Base-by-base conservation (phyloP, 306 rosid genomes). In the Spatholobus suberectus region DNA sequence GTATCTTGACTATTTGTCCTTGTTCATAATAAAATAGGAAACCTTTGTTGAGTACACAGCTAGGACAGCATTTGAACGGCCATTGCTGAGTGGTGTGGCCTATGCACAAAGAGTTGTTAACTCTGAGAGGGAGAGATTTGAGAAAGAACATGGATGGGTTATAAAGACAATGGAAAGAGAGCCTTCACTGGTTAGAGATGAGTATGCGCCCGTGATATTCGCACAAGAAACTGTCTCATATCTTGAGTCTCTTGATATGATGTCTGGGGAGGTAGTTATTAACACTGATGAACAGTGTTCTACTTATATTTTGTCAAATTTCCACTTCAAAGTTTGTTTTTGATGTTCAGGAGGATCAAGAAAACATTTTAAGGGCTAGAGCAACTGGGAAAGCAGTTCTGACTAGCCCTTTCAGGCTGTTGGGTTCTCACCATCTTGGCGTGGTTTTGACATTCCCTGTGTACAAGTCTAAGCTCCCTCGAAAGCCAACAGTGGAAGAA, bases 351-450 rank as follows among this genome's bases (percentile, higher is more conserved):
- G 98, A 94, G 88, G 98, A 94, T 71, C 84, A 94, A 4, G 97
- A 91, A 68, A 94, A 94, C 90, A 94, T 94, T 85, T 83, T 91
- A 77, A 91, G 98, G 90, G 93, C 98, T 44, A 86, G 96, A 85
- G 96, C 98, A 72, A 94, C 98, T 41, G 97, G 98, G 44, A 94
- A 92, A 85, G 97, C 98, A 11, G 98, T 90, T 82, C 88, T 94
- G 41, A 94, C 98, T 6, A 90, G 97, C 54, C 98, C 98, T 10
- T 94, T 94, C 70, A 89, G 94, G 90, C 85, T 94, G 70, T 86
- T 92, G 58, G 94, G 89, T 69, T 90, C 97, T 83, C 97, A 88
- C 87, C 94, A 92, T 88, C 98, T 94, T 82, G 98, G 98, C 81
- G 98, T 94, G 76, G 98, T 94, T 54, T 80, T 94, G 89, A 92